Percentiles rank a stretch among this genome's conserved stretches.
Conservation (phyloP, 352 stramenopile genomes). For the Globisporangium viniferum region DNA sequence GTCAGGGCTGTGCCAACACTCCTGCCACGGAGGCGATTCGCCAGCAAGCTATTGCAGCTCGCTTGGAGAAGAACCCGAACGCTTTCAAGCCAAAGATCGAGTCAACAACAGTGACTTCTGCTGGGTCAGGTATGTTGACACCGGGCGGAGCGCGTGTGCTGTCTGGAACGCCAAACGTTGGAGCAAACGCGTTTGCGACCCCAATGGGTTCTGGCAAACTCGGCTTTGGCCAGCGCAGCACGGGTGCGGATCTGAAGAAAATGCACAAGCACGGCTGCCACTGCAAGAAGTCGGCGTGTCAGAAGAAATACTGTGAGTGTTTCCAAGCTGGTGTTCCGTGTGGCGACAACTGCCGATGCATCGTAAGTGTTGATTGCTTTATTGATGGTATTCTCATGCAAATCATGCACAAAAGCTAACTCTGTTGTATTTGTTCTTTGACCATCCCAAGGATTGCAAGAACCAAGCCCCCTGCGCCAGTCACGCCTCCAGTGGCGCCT, state of each 20-base stretch:
- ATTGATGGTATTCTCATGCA: not conserved
- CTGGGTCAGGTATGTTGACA: not conserved
- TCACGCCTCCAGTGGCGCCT: constrained; percentile 26
- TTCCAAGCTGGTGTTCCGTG: constrained; percentile 90
- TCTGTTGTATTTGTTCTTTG: constrained; percentile 1
- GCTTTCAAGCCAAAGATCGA: constrained; percentile 97
- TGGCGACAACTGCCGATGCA: constrained; percentile 88
- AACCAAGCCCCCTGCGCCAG: constrained; percentile 57
- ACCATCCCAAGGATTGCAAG: constrained; percentile 59
- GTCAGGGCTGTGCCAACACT: constrained; percentile 90
- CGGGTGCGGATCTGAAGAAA: constrained; percentile 39
- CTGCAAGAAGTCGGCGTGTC: constrained; percentile 95
- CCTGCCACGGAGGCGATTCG: constrained; percentile 58
- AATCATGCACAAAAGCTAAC: constrained; percentile 1
- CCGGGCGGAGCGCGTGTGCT: constrained; percentile 10
- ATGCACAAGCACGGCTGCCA: constrained; percentile 96
- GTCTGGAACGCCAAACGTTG: not conserved
- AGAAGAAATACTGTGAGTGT: constrained; percentile 98
- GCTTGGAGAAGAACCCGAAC: constrained; percentile 92
- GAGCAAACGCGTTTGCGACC: constrained; percentile 19
- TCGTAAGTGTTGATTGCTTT: constrained; percentile 40
- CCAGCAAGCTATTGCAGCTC: constrained; percentile 83
- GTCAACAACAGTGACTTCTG: constrained; percentile 17
- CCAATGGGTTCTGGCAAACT: constrained; percentile 18
- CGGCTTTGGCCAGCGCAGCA: constrained; percentile 14